Base-by-base conservation (phyloP, 148 eudicot genomes). In the Mesembryanthemum crystallinum region DNA sequence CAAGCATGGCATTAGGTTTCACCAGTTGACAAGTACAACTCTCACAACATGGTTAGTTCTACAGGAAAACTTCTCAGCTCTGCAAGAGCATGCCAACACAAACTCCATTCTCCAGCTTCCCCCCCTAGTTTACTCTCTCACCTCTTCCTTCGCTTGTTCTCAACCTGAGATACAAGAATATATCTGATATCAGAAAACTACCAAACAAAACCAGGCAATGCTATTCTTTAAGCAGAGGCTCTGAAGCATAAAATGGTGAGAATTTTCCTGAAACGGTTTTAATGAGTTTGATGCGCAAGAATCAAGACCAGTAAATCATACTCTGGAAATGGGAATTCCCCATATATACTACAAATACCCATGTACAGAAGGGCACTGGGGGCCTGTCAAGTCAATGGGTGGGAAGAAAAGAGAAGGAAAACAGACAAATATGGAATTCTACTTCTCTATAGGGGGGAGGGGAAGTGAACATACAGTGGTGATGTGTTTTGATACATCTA, bases 81-180 rank as follows among this genome's bases (percentile, higher is more conserved):
- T 23, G 66, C 73, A 43, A 32, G 37, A 42, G 55, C 42, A 72
- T 55, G 81, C 76, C 58, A 43, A 33, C n/a, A 45, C 72, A 37
- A 30, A 70, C 73, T 67, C 30, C 67, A 4, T 58, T 11, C 28
- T 58, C 61, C 61, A 32, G 62, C 64, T 73, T 62, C 43, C 32
- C 45, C n/a, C 17, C 25, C 33, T 13, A 24, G 54, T 54, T 54
- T 1, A 35, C 9, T 24, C 25, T 71, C 72, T 80, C 69, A 83
- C 65, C 78, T 73, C 81, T 83, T 83, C 71, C 86, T 81, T 27
- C 86, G 78, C 78, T 83, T 83, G 51, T 77, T 83, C 45, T 83
- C 86, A 3, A 55, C 75, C 86, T 83, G 86, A 67, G 43, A 70
- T 25, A 71, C 23, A n/a, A 74, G 12, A 57, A 28, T 64, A 63